Conservation (phyloP, 345 rosid genomes). For the Ricinus communis region DNA sequence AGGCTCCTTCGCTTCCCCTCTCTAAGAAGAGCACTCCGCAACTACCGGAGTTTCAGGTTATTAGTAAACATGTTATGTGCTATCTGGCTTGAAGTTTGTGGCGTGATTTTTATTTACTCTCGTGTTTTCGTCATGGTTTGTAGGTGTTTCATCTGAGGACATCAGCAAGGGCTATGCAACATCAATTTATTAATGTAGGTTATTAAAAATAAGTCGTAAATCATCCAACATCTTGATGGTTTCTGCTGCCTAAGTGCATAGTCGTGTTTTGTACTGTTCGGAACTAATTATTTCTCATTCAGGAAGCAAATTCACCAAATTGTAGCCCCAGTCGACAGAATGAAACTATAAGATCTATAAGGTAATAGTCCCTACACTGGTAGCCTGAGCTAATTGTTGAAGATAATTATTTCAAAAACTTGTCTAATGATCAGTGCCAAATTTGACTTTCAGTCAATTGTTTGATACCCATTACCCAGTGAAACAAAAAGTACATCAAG, state of each 20-base stretch:
- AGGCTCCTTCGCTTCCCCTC: slow-evolving; percentile 21
- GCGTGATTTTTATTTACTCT: slow-evolving; percentile 2
- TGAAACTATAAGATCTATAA: slow-evolving; percentile 25
- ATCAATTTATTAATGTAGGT: slow-evolving; percentile 30
- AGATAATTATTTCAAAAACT: not conserved
- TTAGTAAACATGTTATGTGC: not conserved
- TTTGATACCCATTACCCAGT: not conserved
- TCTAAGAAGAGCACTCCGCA: slow-evolving; percentile 33
- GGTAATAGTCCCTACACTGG: no score
- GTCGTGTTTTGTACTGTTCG: not conserved
- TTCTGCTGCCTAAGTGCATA: not conserved
- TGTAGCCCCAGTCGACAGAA: slow-evolving; percentile 24
- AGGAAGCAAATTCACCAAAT: slow-evolving; percentile 23
- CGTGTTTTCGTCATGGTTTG: slow-evolving; percentile 9
- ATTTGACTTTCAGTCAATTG: not conserved
- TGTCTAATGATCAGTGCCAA: not conserved
- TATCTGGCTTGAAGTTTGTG: not conserved
- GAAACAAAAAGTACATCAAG: no score
- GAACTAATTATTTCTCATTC: slow-evolving; percentile 13
- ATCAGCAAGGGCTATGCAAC: slow-evolving; percentile 40
- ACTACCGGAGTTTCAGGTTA: slow-evolving; percentile 41
- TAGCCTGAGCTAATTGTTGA: not conserved
- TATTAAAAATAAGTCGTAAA: not conserved
- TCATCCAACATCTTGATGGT: not conserved
- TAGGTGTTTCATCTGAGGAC: slow-evolving; percentile 49